These are phyloP conservation scores for Acanthamoeba lenticulata DNA, from an alignment of 208 protist species.

Conservation along the genomic window DNA sequence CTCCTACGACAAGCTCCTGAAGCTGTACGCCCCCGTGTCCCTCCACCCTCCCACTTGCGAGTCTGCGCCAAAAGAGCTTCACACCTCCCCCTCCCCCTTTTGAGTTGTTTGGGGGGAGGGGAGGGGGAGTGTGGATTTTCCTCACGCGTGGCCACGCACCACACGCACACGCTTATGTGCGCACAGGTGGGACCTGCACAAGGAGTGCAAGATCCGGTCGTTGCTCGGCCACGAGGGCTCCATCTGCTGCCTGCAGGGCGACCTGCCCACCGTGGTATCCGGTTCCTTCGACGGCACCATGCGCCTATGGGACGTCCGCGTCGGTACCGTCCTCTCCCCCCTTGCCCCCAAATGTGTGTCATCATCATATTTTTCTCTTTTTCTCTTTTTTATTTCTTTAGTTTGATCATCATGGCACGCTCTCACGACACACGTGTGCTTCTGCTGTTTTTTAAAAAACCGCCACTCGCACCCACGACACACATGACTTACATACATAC, in stretches of 20 bases:
- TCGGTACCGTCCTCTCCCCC: background rate
- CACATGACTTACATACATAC: background rate
- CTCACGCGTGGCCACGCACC: background rate
- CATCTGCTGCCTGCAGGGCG: slow-evolving; percentile 46
- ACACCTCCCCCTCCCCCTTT: no score
- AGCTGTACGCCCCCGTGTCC: background rate
- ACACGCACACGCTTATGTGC: background rate
- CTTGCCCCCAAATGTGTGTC: background rate
- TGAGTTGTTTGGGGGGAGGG: no score
- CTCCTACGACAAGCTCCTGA: slow-evolving; percentile 12
- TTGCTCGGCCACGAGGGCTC: slow-evolving; percentile 13
- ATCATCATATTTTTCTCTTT: background rate
- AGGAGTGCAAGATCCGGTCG: slow-evolving; percentile 8
- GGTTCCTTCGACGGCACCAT: slow-evolving; percentile 34
- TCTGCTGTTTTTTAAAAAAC: background rate
- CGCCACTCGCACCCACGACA: background rate
- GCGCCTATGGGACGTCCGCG: slow-evolving; percentile 26
- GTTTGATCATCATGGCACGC: no score
- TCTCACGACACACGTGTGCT: no score
- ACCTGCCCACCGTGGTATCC: background rate
- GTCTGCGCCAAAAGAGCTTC: no score
- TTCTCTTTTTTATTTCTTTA: no score
- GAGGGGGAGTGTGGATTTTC: background rate
- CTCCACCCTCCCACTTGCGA: background rate
- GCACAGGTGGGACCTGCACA: slow-evolving; percentile 23